Evolutionary conservation across 2,329 filamentous ascomycete species (phyloP), one percentile per base, ranked within the genome.

Genomic region (Colletotrichum zoysiae): DNA sequence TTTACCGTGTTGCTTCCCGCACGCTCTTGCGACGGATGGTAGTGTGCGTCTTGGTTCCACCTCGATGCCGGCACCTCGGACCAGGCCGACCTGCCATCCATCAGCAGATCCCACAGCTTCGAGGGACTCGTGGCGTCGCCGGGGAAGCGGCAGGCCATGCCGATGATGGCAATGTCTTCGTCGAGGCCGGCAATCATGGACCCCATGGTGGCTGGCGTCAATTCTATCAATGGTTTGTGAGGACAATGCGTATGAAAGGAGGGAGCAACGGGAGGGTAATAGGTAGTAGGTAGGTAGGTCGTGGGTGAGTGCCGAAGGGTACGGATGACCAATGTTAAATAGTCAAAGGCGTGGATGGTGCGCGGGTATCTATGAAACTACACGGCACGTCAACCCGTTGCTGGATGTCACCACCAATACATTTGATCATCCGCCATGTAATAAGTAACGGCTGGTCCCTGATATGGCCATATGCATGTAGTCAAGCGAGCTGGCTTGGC

Each of bases 11-110:
- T 42, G 74, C 82, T 84, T 44, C 86, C 86, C 69, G 85, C 82
- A 12, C 84, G 80, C 53, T 84, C 82, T 5, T 82, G 82, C 35
- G 86, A 83, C 0, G 86, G 86, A 74, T 89, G 87, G 73, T 85
- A 86, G 75, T 86, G 88, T 20, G 84, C 84, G 18, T 84, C 80
- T 46, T 84, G 81, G 48, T 88, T 87, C 74, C 89, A 83, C 11
- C 87, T 81, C 14, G 84, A 80, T 9, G 78, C 74, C 0, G 86
- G 85, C 26, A 87, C 83, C 53, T 86, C 81, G 0, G 82, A 84
- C 85, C 84, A 87, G 23, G 85, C 84, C 42, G 82, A 85, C 42
- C 82, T 79, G 18, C 80, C 82, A 0, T 78, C 74, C 14, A 79
- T 77, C 5, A 88, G 74, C 73, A 87, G 82, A 12, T 84, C 78